A percentile compares a stretch with the other conserved stretches of the same genome.
phyloP scores from a whole-genome alignment of 768 basidiomycete genomes.

The Rhodocollybia butyracea region DNA sequence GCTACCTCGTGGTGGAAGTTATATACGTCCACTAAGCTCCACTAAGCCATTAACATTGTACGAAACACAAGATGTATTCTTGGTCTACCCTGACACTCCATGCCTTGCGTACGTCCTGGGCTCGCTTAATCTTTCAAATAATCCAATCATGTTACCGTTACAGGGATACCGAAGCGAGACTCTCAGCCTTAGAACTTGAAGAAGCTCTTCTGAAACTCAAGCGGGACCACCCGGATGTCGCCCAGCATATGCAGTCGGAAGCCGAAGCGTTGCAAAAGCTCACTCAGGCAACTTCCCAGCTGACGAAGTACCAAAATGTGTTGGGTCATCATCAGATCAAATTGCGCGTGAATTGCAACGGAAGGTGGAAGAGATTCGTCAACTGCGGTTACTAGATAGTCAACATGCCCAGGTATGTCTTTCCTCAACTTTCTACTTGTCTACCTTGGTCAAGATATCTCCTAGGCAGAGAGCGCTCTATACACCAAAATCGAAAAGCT shows the following conservation, averaged over 20 bases:
- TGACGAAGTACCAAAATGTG: conserved; percentile 59
- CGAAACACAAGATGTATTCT: no score
- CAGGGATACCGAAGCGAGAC: conserved; percentile 53
- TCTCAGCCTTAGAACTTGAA: conserved; percentile 50
- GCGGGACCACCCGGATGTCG: conserved; percentile 50
- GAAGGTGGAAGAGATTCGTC: conserved; percentile 68
- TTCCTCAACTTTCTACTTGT: neutral
- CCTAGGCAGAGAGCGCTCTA: conserved; percentile 73
- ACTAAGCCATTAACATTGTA: no score
- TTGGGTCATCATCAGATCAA: conserved; percentile 62
- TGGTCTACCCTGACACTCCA: no score
- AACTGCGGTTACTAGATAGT: conserved; percentile 56
- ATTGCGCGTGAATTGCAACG: conserved; percentile 54
- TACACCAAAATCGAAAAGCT: conserved; percentile 85
- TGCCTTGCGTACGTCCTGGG: no score
- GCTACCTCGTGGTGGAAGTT: no score
- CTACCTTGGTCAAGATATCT: neutral
- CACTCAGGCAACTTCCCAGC: conserved; percentile 37
- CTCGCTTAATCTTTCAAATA: no score
- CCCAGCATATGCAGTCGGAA: conserved; percentile 46
- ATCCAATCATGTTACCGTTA: no score
- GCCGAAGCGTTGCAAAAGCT: conserved; percentile 49
- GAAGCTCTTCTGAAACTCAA: conserved; percentile 47
- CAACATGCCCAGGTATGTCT: conserved; percentile 62
- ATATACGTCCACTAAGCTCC: no score